These are phyloP conservation scores for Paraphoma sp. DNA, from an alignment of 2,329 filamentous ascomycete species.

Conservation along the genomic window DNA sequence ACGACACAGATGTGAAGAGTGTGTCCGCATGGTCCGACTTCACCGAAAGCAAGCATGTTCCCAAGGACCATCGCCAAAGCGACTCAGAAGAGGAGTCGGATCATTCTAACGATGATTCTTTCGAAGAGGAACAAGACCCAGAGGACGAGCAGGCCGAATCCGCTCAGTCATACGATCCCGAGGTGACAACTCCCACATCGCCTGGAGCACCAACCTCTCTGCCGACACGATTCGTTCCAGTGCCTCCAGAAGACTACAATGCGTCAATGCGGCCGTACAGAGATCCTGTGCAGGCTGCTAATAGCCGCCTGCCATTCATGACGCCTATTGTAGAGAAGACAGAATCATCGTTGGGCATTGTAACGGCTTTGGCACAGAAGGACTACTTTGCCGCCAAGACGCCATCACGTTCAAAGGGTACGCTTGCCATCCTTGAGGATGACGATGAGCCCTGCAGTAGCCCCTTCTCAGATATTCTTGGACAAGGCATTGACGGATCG, in stretches of 20 bases:
- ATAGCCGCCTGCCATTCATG: slow-evolving; percentile 96
- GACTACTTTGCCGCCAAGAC: slow-evolving; percentile 74
- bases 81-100: slow-evolving; percentile 47
- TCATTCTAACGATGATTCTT: slow-evolving; percentile 42
- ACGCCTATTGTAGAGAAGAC: slow-evolving; percentile 97
- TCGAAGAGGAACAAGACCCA: slow-evolving; percentile 40
- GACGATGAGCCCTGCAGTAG: slow-evolving; percentile 66
- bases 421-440: slow-evolving; percentile 48
- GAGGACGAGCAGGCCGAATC: slow-evolving; percentile 20
- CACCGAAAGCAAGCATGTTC: slow-evolving; percentile 74
- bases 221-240: slow-evolving; percentile 73
- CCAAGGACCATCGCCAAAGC: slow-evolving; percentile 46
- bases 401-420: slow-evolving; percentile 67
- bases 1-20: slow-evolving; percentile 50
- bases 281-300: slow-evolving; percentile 78
- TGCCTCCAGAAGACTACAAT: slow-evolving; percentile 86
- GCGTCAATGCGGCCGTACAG: slow-evolving; percentile 80
- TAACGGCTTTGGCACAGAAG: slow-evolving; percentile 56
- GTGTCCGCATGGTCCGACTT: slow-evolving; percentile 91
- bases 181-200: slow-evolving; percentile 58
- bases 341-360: slow-evolving; percentile 77
- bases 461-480: slow-evolving; percentile 72
- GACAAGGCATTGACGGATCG: slow-evolving; percentile 53
- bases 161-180: slow-evolving; percentile 41
- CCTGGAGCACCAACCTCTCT: slow-evolving; percentile 43